Evolutionary conservation across 1,284 basidiomycete genomes (phyloP), one percentile per base, ranked within the genome.

Genomic region (Apiotrichum gracile): DNA sequence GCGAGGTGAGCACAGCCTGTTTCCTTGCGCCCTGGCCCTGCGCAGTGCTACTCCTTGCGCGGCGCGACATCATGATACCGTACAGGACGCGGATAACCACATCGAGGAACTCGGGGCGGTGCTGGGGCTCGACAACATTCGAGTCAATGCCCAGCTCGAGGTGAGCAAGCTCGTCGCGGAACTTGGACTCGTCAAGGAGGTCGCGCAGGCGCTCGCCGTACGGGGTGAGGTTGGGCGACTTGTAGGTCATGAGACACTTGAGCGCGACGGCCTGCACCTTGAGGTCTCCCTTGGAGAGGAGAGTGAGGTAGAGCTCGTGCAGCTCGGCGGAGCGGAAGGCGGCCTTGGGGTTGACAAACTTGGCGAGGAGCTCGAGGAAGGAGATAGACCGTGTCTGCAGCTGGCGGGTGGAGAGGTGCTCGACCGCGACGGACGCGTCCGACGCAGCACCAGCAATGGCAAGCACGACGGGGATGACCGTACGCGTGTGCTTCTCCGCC

Each of bases 271-370:
- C 80, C 74, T 97, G 94, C 9, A 97, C 77, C 5, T 82, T 71
- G 13, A 83, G 80, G 63, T 98, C 93, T 1, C 92, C 88, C 60
- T 92, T 85, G 2, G 91, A 86, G 29, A 97, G 81, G n/a, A 91
- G 80, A 17, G 81, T 77, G 16, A 82, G 80, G 73, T 94, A 91
- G 22, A 91, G 75, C 0, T 72, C 55, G 53, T 83, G 83, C 17
- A 98, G 79, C 0, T 80, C 81, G 12, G 85, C 80, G 0, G 88
- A 82, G 4, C 83, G 81, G 65, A 84, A 82, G 1, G 96, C 78
- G 0, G 89, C 88, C 73, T 91, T 93, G 12, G 92, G 92, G 67
- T 97, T 97, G 63, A 78, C 78, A 69, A 99, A 89, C 70, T 91
- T 93, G 52, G 87, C 82, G 68, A 97, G 88, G 2, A 98, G 80